Evolutionary conservation across 345 rosid genomes (phyloP).

Genomic region (Leavenworthia alabamica): DNA sequence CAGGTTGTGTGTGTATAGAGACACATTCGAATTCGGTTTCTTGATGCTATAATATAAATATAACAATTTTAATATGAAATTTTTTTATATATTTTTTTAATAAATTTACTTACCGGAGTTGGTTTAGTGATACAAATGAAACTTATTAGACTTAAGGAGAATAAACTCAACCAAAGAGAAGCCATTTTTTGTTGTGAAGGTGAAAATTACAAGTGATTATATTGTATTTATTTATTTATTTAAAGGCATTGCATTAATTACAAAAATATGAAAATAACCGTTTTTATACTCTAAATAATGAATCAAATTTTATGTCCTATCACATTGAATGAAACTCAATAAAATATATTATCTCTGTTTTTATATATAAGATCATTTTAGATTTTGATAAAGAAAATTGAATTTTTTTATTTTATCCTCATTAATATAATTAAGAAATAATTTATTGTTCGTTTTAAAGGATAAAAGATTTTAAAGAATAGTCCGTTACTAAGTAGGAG

Average conservation of each 20-base stretch:
- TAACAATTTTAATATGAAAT: background rate
- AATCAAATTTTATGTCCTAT: no score
- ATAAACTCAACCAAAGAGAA: constrained; percentile 20
- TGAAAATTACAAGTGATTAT: background rate
- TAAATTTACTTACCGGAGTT: background rate
- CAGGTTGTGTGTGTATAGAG: constrained; percentile 11
- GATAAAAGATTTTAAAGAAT: no score
- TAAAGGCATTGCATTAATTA: background rate
- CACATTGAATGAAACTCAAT: no score
- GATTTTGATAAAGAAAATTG: no score
- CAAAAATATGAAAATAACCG: constrained; percentile 3
- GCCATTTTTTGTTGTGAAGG: background rate
- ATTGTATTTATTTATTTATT: background rate
- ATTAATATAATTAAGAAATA: no score
- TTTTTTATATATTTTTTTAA: background rate
- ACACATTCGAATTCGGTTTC: constrained; percentile 21
- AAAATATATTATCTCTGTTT: no score
- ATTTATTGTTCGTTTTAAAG: no score
- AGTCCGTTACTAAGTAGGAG: no score
- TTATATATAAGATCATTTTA: no score
- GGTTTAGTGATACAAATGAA: constrained; percentile 8
- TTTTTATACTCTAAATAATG: background rate
- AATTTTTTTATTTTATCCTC: no score
- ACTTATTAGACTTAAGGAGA: background rate
- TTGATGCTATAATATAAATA: constrained; percentile 4